Base-by-base conservation (phyloP, 2,329 filamentous ascomycete genomes). In the Cryphonectria parasitica region DNA sequence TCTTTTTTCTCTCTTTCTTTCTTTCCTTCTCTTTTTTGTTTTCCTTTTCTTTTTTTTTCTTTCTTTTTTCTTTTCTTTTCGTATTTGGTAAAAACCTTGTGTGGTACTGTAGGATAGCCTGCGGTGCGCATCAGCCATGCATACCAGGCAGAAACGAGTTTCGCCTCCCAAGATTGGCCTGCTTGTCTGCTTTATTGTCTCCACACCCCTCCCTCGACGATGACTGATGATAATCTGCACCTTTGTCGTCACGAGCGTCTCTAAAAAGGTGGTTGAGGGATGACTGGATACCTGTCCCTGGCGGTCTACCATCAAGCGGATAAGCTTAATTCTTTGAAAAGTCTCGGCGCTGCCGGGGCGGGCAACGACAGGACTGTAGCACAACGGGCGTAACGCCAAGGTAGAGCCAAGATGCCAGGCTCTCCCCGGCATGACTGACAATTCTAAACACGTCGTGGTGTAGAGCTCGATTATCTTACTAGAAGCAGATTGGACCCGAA, bases 101-200 rank as follows among this genome's bases (percentile, higher is more conserved):
- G 58, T 49, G 45, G 45, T 49, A 49, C 45, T n/a, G 58, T 61
- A 39, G 56, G 56, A 60, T 34, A 61, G 22, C 58, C 58, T 36
- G 58, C 17, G 17, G 43, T 22, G 22, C 22, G 58, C 58, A 39
- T 39, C 34, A 39, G 45, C 15, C 39, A 45, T 39, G 63, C 63
- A n/a, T 65, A 65, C 39, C 63, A 65, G 63, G 31, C 63, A 65
- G 63, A 65, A 36, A 36, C 45, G 45, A 22, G 22, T n/a, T n/a
- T 49, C 17, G 45, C 45, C 22, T 52, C 45, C 39, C 19, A 17
- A 65, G 41, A 65, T 65, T 65, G 63, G 28, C 25, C 39, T 43
- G 15, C 10, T 19, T 39, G 19, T 64, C 19, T 25, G 17, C 39
- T 28, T 45, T 3, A 45, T 39, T 64, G 36, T 25, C 61, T 64